These are phyloP conservation scores for Ensete ventricosum DNA, from an alignment of 176 grass and related monocot species.

Conservation along the genomic window DNA sequence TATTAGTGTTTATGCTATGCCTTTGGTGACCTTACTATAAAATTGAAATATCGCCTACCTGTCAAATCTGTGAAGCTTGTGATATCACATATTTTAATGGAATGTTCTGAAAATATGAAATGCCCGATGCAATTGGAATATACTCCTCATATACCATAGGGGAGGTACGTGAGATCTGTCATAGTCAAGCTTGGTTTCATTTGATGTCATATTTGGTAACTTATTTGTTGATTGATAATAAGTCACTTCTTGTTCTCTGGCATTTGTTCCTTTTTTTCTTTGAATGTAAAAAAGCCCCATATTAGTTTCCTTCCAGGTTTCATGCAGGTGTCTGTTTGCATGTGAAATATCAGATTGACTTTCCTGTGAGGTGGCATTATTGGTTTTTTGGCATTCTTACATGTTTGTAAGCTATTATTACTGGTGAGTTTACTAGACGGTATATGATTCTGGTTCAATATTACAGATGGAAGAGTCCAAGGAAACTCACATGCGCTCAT, in stretches of 20 bases:
- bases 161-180: neutral
- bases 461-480: conserved; percentile 88
- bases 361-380: neutral
- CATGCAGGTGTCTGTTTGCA: neutral
- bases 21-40: too few species aligned
- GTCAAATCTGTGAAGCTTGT: too few species aligned
- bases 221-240: neutral
- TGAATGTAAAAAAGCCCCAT: neutral
- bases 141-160: neutral
- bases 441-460: conserved; percentile 1
- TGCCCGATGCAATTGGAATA: neutral
- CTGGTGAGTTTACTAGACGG: neutral
- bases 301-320: neutral
- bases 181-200: too few species aligned
- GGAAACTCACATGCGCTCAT: conserved; percentile 44
- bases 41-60: too few species aligned
- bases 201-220: neutral
- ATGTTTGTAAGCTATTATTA: neutral
- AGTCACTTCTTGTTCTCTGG: neutral
- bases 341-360: neutral
- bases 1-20: too few species aligned
- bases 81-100: too few species aligned
- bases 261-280: neutral
- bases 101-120: too few species aligned
- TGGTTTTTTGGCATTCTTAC: neutral